A percentile compares a stretch with the other conserved stretches of the same genome.
phyloP scores from a whole-genome alignment of 345 rosid species.

The Sonneratia alba region DNA sequence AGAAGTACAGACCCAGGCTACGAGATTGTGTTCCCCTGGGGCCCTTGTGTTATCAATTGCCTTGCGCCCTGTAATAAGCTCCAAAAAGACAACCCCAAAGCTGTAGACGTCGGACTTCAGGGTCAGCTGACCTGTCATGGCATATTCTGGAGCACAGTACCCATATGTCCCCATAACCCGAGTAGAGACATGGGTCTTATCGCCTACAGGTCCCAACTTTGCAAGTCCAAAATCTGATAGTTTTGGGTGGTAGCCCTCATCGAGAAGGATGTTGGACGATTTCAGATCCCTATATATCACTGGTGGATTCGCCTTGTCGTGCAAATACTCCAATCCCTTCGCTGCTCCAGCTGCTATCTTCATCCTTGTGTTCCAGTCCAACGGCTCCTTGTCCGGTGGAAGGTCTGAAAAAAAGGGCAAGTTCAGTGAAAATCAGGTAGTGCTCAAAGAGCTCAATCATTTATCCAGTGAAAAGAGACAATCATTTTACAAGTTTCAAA shows the following conservation, averaged over 20 bases:
- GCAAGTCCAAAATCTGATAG: conserved; percentile 96
- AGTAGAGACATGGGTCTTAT: conserved; percentile 94
- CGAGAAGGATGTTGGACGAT: conserved; percentile 91
- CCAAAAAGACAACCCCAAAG: conserved; percentile 96
- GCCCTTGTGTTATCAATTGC: conserved; percentile 79
- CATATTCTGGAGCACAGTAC: conserved; percentile 98
- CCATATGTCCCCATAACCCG: conserved; percentile 99
- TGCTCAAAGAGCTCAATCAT: not conserved
- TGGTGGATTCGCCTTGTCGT: conserved; percentile 94
- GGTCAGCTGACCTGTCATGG: conserved; percentile 98
- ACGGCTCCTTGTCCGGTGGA: conserved; percentile 66
- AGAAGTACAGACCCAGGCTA: conserved; percentile 70
- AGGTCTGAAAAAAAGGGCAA: conserved; percentile 43
- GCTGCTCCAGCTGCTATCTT: conserved; percentile 99
- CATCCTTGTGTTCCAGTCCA: conserved; percentile 98
- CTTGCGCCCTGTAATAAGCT: conserved; percentile 92
- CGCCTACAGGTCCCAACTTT: conserved; percentile 95
- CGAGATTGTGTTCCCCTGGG: conserved; percentile 89
- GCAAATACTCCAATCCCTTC: conserved; percentile 90
- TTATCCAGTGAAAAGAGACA: too few species aligned
- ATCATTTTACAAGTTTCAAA: not conserved
- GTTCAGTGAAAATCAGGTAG: not conserved
- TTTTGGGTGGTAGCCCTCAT: conserved; percentile 84
- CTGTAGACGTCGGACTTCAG: conserved; percentile 93
- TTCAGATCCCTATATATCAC: conserved; percentile 93